Evolutionary conservation across 805 yeast genomes (phyloP), one percentile per base, ranked within the genome.

Genomic region (Wickerhamomyces queroliae): DNA sequence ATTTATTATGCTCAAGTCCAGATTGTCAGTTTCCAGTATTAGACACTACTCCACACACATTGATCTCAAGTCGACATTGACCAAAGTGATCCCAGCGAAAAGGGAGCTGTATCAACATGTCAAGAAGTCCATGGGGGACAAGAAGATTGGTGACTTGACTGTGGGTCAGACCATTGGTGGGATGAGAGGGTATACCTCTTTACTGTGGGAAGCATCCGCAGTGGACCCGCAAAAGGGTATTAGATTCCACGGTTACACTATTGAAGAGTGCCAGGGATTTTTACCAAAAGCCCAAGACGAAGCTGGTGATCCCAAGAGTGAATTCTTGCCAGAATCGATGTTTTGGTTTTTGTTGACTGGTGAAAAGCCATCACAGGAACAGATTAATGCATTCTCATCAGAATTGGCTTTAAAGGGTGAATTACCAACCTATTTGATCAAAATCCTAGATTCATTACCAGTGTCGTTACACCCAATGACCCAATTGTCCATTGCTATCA

Each of bases 331-430:
- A 38, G 87, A 80, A 61, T 75, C 82, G 39, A 78, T 83, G 76
- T 73, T 83, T 59, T 84, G 91, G 91, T 76, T 76, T 53, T 67
- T 83, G 48, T 67, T 84, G 59, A 83, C 90, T 32, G 91, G 91
- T 31, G 72, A 80, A 61, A 70, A 76, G 42, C 91, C 93, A 47
- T 55, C 84, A 24, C 72, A 55, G 27, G 70, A 69, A 33, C 84
- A 84, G 58, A 72, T 78, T 48, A 64, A 69, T 46, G 71, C 66
- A 33, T 67, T 83, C 43, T 69, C 78, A 30, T 69, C 64, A 48
- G 85, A 79, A 51, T 67, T 83, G 47, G 88, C 85, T 38, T 72
- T 74, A 21, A 74, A 80, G 57, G 78, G 80, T 33, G 72, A 70
- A 37, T 66, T 83, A 48, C 93, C 93, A 44, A 73, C 68, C 48